Evolutionary conservation across 164 flowering plant species (phyloP).

Genomic region (Dillenia turbinata): DNA sequence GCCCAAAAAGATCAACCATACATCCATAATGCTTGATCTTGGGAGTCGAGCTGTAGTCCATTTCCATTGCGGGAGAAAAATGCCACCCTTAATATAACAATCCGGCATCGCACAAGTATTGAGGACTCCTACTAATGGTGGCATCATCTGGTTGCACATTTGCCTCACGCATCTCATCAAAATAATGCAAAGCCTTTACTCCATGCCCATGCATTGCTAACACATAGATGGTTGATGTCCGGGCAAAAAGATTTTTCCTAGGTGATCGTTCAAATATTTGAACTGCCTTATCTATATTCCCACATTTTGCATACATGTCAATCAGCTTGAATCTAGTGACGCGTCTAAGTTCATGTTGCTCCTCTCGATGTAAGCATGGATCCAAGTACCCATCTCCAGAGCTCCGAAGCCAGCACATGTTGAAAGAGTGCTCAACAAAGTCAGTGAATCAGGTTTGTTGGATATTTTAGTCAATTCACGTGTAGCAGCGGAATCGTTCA

Average conservation of each 20-base stretch:
- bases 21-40: conserved; percentile 30
- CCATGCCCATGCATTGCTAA: conserved; percentile 27
- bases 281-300: conserved; percentile 25
- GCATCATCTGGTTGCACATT: conserved; percentile 19
- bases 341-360: conserved; percentile 19
- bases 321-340: conserved; percentile 21
- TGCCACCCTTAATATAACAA: conserved; percentile 20
- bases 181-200: conserved; percentile 12
- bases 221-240: conserved; percentile 30
- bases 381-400: conserved; percentile 25
- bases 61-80: conserved; percentile 17
- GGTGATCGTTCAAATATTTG: conserved; percentile 22
- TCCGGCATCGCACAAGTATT: conserved; percentile 32
- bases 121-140: conserved; percentile 22
- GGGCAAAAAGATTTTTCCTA: conserved; percentile 20
- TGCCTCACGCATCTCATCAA: conserved; percentile 16
- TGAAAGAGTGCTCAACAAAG: conserved; percentile 22
- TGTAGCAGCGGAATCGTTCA: too few species aligned
- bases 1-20: conserved; percentile 27
- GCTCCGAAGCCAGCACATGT: conserved; percentile 32
- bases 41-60: conserved; percentile 7
- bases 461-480: too few species aligned
- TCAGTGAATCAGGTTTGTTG: conserved; percentile 20
- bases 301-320: conserved; percentile 29
- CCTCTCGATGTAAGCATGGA: conserved; percentile 25